phyloP scores from a whole-genome alignment of 371 early-diverging fungal genomes.

The Syncephalastrum contaminatum region DNA sequence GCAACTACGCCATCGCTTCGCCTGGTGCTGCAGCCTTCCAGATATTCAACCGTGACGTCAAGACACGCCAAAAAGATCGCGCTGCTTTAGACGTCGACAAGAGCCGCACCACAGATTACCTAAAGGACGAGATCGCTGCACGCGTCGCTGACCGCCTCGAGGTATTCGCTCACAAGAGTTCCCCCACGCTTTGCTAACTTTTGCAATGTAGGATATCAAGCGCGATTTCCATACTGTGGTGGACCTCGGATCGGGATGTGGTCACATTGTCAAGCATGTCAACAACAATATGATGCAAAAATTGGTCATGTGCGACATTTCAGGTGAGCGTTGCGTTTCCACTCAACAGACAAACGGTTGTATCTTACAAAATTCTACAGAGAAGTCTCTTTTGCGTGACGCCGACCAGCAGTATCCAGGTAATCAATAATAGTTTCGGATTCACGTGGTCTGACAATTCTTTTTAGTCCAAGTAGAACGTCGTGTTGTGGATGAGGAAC shows the following conservation, averaged over 20 bases:
- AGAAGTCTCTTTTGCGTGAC: slow-evolving; percentile 71
- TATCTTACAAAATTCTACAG: slow-evolving; percentile 29
- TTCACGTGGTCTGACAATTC: background rate
- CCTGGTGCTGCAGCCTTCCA: slow-evolving; percentile 45
- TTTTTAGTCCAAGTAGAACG: slow-evolving; percentile 73
- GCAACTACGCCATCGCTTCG: slow-evolving; percentile 21
- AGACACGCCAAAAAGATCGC: slow-evolving; percentile 77
- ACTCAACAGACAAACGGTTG: too few relatives aligned
- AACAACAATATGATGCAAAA: slow-evolving; percentile 80
- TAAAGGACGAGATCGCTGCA: slow-evolving; percentile 89
- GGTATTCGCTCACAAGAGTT: slow-evolving; percentile 37
- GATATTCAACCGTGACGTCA: slow-evolving; percentile 77
- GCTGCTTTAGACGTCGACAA: slow-evolving; percentile 61
- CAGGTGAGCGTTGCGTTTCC: slow-evolving; percentile 47
- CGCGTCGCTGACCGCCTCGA: slow-evolving; percentile 86
- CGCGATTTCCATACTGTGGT: slow-evolving; percentile 80
- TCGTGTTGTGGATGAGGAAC: slow-evolving; percentile 82
- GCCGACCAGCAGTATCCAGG: slow-evolving; percentile 59
- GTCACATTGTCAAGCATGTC: slow-evolving; percentile 81
- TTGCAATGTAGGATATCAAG: slow-evolving; percentile 65
- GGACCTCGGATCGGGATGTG: slow-evolving; percentile 89
- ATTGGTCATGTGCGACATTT: slow-evolving; percentile 85
- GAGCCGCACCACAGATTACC: slow-evolving; percentile 85
- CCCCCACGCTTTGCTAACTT: too few relatives aligned
- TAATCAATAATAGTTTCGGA: slow-evolving; percentile 51